Evolutionary conservation across 805 yeast genomes (phyloP).

Genomic region (Starmerella etchellsii): DNA sequence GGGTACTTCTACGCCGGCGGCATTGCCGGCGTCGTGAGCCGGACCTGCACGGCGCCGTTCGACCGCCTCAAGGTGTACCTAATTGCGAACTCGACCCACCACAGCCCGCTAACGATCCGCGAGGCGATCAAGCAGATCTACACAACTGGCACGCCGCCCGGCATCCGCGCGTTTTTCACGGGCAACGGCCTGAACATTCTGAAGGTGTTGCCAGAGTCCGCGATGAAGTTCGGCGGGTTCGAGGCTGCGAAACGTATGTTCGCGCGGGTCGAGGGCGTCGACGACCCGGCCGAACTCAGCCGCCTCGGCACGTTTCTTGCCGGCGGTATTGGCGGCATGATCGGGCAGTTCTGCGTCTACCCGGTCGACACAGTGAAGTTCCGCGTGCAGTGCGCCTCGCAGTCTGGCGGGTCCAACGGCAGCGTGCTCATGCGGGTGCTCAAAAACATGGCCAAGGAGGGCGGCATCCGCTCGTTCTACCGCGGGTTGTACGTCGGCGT

Average conservation of each 20-base stretch:
- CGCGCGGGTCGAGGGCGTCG: conserved; percentile 62
- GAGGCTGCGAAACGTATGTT: conserved; percentile 71
- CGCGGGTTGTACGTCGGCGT: conserved; percentile 86
- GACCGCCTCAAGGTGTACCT: conserved; percentile 88
- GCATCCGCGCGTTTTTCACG: conserved; percentile 74
- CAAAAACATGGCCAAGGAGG: conserved; percentile 60
- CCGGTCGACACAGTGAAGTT: conserved; percentile 93
- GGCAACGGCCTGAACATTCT: conserved; percentile 91
- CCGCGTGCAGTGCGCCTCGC: conserved; percentile 82
- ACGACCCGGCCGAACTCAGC: conserved; percentile 57
- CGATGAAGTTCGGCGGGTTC: conserved; percentile 92
- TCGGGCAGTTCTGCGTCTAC: conserved; percentile 82
- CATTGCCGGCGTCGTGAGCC: conserved; percentile 82
- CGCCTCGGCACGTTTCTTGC: conserved; percentile 71
- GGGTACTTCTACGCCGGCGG: conserved; percentile 95
- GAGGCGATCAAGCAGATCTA: conserved; percentile 74
- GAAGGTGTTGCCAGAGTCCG: conserved; percentile 93
- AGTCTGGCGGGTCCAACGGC: conserved; percentile 28
- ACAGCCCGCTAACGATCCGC: conserved; percentile 45
- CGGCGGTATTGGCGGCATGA: conserved; percentile 94
- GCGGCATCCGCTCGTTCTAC: conserved; percentile 69
- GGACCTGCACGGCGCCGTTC: conserved; percentile 95
- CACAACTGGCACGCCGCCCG: conserved; percentile 53
- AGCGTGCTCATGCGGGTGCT: conserved; percentile 54
- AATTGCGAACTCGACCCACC: conserved; percentile 49